Evolutionary conservation across 345 rosid species (phyloP).

Genomic region (Sapria himalayana): DNA sequence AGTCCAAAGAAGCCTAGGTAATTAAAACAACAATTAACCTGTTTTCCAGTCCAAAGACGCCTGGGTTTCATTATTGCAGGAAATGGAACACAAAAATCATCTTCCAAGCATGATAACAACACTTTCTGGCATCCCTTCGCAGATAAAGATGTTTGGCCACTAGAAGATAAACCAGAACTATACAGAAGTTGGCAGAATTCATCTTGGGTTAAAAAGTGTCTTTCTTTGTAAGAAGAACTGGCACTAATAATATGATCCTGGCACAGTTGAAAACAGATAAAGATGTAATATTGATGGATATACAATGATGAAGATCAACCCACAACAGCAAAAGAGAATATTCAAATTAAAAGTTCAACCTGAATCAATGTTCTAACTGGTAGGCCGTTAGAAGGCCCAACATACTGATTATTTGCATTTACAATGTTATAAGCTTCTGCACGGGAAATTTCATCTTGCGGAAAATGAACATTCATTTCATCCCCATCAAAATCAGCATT

Average conservation of each 20-base stretch:
- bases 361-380: slow-evolving; percentile 86
- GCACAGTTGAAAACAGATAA: slow-evolving; percentile 9
- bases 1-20: too few species aligned
- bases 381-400: slow-evolving; percentile 84
- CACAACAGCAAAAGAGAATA: not conserved
- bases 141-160: slow-evolving; percentile 20
- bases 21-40: too few species aligned
- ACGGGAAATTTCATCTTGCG: slow-evolving; percentile 98
- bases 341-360: slow-evolving; percentile 19
- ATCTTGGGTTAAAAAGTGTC: slow-evolving; percentile 62
- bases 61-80: slow-evolving; percentile 78
- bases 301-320: slow-evolving; percentile 5
- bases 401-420: slow-evolving; percentile 91
- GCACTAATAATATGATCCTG: slow-evolving; percentile 94
- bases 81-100: slow-evolving; percentile 18
- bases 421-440: slow-evolving; percentile 96
- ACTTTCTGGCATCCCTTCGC: slow-evolving; percentile 53
- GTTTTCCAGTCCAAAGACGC: slow-evolving; percentile 95
- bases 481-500: slow-evolving; percentile 99
- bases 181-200: slow-evolving; percentile 69
- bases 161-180: slow-evolving; percentile 47
- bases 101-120: slow-evolving; percentile 23
- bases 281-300: slow-evolving; percentile 2
- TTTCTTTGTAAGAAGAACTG: slow-evolving; percentile 64
- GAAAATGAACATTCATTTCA: slow-evolving; percentile 99